Percentiles rank a stretch among this genome's conserved stretches.
Evolutionary conservation across 768 basidiomycete genomes (phyloP).

Genomic region (Boletus rex-veris): DNA sequence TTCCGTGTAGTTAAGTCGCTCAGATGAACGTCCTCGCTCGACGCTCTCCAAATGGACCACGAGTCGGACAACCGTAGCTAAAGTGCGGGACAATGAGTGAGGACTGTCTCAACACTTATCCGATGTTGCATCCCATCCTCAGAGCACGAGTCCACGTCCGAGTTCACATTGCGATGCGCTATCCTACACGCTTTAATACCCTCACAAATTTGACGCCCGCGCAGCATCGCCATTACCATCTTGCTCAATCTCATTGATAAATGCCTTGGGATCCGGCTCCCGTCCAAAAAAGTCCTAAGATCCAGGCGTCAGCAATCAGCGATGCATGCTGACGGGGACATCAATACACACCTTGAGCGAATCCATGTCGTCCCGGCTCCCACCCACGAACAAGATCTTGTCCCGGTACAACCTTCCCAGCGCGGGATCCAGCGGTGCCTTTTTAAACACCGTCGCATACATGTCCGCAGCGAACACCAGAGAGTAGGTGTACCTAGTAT

Average conservation of each 20-base stretch:
- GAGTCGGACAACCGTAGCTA: too few species aligned
- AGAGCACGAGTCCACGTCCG: too few species aligned
- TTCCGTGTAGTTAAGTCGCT: too few species aligned
- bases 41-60: too few species aligned
- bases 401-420: conserved; percentile 69
- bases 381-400: conserved; percentile 67
- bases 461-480: conserved; percentile 60
- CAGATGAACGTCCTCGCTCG: too few species aligned
- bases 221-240: too few species aligned
- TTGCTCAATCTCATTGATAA: conserved; percentile 51
- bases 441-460: conserved; percentile 75
- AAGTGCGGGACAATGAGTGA: too few species aligned
- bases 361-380: conserved; percentile 73
- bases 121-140: too few species aligned
- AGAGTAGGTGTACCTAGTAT: conserved; percentile 63
- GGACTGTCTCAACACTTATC: too few species aligned
- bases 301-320: neutral
- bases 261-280: conserved; percentile 69
- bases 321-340: too few species aligned
- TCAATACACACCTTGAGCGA: conserved; percentile 57
- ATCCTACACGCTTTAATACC: too few species aligned
- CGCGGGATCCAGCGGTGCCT: conserved; percentile 66
- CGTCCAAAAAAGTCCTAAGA: conserved; percentile 75
- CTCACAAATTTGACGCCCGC: conserved; percentile 23
- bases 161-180: too few species aligned